Percentiles rank a stretch among this genome's conserved stretches.
phyloP scores from a whole-genome alignment of 2,329 filamentous ascomycete species.

The Pseudogymnoascus destructans region DNA sequence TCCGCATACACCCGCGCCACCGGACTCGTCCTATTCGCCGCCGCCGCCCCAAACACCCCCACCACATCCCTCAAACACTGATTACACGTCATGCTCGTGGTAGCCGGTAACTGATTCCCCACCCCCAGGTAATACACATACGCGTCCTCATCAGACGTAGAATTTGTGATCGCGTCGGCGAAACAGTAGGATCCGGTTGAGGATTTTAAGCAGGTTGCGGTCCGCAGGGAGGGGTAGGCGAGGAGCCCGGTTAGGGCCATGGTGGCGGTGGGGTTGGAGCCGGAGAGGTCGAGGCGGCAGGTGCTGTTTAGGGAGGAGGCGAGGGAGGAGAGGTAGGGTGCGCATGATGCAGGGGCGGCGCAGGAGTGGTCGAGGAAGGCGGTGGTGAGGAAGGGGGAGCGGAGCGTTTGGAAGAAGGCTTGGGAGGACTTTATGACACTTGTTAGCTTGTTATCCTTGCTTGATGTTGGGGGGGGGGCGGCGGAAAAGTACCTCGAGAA shows the following conservation, averaged over 20 bases:
- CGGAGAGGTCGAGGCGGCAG: constrained; percentile 58
- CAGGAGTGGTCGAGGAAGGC: constrained; percentile 71
- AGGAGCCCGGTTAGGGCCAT: constrained; percentile 64
- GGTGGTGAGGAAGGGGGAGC: constrained; percentile 58
- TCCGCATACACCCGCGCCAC: constrained; percentile 55
- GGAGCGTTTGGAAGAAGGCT: constrained; percentile 69
- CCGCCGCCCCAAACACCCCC: constrained; percentile 61
- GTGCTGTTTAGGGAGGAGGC: constrained; percentile 50
- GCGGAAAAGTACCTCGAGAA: constrained; percentile 52
- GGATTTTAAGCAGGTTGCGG: constrained; percentile 66
- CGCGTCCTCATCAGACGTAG: constrained; percentile 52
- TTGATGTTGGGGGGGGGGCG: background rate
- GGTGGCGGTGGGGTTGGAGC: constrained; percentile 55
- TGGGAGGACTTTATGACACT: constrained; percentile 51
- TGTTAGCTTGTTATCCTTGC: background rate
- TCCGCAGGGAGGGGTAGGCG: constrained; percentile 66
- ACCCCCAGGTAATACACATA: constrained; percentile 81
- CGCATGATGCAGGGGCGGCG: constrained; percentile 53
- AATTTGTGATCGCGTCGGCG: constrained; percentile 71
- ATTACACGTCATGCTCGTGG: constrained; percentile 60
- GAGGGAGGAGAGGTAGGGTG: constrained; percentile 46
- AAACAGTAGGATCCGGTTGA: constrained; percentile 62
- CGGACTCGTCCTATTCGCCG: constrained; percentile 50
- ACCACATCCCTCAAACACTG: constrained; percentile 69
- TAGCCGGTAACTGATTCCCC: constrained; percentile 54